Base-by-base conservation (phyloP, 2,329 filamentous ascomycete species). In the Trichoderma pleuroti region DNA sequence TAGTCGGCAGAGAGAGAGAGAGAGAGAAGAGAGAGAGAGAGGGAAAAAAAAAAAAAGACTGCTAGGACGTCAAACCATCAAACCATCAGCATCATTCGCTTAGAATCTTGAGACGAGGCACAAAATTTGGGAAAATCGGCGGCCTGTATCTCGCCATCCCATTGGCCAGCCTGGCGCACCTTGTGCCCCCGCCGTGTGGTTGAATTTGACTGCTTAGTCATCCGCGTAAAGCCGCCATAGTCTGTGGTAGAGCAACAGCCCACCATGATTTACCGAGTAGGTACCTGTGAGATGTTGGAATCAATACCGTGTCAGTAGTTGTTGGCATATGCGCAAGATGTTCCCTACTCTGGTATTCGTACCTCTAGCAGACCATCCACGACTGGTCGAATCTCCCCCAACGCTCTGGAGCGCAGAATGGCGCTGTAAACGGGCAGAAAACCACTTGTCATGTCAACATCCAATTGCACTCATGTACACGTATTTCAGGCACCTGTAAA, bases 121-220 rank as follows among this genome's bases (percentile, higher is more conserved):
- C 67, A 70, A 70, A 70, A 63, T 70, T 70, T 70, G 24, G 67
- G 67, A 68, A 68, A 68, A 61, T 68, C 65, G 65, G 54, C 65
- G 18, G 65, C 16, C 16, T 4, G n/a, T 8, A 21, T 70, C 46
- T 12, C 42, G 67, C 30, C 8, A 16, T 52, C 14, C 49, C 28
- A 70, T 70, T 57, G 68, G 65, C 14, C 56, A 49, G 65, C 56
- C 54, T 61, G 36, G 39, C 30, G n/a, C 54, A 28, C 28, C 39
- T 42, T 21, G 10, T 12, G 70, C 65, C 57, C 57, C 56, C 70
- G 63, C 65, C 52, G 39, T 56, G 64, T 32, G 9, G 28, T 56
- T 61, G 28, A 4, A 52, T 52, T 49, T 68, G 28, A 8, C n/a
- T 70, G 68, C 68, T 70, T 52, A 70, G 60, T 70, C 68, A 70